Evolutionary conservation across 306 rosid genomes (phyloP).

Genomic region (Cicer cuneatum): DNA sequence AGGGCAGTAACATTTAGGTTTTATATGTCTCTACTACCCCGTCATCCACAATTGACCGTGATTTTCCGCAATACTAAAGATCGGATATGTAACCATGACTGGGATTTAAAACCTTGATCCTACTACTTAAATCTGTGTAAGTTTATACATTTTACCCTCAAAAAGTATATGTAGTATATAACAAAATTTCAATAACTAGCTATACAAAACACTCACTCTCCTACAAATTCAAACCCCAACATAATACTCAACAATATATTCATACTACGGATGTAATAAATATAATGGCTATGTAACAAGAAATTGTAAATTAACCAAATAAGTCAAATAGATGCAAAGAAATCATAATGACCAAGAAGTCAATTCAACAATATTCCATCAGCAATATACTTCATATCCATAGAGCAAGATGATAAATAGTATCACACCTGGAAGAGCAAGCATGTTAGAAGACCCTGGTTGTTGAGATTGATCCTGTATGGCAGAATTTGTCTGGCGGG

Average conservation of each 20-base stretch:
- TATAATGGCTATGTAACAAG: conserved; percentile 1
- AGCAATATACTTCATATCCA: conserved; percentile 2
- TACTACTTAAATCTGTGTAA: neutral
- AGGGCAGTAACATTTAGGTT: neutral
- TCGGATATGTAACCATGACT: neutral
- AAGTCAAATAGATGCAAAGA: neutral
- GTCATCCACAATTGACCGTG: neutral
- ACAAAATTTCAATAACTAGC: neutral
- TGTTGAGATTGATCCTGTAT: conserved; percentile 50
- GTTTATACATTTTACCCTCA: neutral
- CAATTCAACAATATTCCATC: neutral
- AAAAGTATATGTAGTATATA: neutral
- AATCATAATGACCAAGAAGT: conserved; percentile 12
- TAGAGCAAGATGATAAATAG: neutral
- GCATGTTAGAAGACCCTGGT: conserved; percentile 60
- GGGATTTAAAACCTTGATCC: neutral
- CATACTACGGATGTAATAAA: neutral
- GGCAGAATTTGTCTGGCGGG: conserved; percentile 50
- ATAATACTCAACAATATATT: neutral
- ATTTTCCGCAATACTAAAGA: neutral
- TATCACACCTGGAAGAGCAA: conserved; percentile 81
- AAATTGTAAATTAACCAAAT: neutral
- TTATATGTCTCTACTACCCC: neutral
- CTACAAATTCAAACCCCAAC: neutral
- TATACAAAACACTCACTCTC: neutral